A percentile compares a stretch with the other conserved stretches of the same genome.
phyloP scores from a whole-genome alignment of 75 land plant genomes.

The Adiantum capillusveneris region DNA sequence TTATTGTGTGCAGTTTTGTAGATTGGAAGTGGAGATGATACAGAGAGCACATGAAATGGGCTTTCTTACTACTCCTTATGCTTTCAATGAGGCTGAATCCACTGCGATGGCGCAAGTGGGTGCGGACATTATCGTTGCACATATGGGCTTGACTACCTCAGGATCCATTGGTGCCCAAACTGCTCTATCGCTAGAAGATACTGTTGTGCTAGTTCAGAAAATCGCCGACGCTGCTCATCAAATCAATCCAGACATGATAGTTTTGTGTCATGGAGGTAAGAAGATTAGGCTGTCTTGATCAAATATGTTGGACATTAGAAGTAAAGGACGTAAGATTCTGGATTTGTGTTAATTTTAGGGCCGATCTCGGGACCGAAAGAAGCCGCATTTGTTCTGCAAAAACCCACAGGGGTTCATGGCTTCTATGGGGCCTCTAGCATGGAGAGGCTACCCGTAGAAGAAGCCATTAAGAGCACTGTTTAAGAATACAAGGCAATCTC shows the following conservation, averaged over 20 bases:
- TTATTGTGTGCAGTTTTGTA: too few species aligned
- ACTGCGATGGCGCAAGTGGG: constrained; percentile 90
- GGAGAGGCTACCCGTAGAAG: constrained; percentile 97
- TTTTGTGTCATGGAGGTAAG: constrained; percentile 97
- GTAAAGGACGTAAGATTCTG: too few species aligned
- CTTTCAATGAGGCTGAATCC: constrained; percentile 83
- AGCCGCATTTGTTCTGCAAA: constrained; percentile 79
- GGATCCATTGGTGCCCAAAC: constrained; percentile 96
- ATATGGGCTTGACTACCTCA: constrained; percentile 98
- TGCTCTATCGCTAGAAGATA: constrained; percentile 68
- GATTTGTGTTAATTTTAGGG: too few species aligned
- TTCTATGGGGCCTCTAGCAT: constrained; percentile 97
- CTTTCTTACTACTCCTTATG: constrained; percentile 91
- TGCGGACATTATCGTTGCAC: constrained; percentile 95
- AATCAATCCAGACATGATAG: constrained; percentile 66
- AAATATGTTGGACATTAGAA: too few species aligned
- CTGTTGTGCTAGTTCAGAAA: constrained; percentile 73
- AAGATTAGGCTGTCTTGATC: background rate
- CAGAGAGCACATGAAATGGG: constrained; percentile 85
- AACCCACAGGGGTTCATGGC: constrained; percentile 90
- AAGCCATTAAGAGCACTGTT: constrained; percentile 77
- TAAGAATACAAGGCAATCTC: constrained; percentile 72
- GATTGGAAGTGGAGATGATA: constrained; percentile 95
- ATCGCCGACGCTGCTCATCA: constrained; percentile 83
- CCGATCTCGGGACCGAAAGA: constrained; percentile 93